These are phyloP conservation scores for Basidioascus undulatus DNA, from an alignment of 768 basidiomycete species.

Conservation along the genomic window DNA sequence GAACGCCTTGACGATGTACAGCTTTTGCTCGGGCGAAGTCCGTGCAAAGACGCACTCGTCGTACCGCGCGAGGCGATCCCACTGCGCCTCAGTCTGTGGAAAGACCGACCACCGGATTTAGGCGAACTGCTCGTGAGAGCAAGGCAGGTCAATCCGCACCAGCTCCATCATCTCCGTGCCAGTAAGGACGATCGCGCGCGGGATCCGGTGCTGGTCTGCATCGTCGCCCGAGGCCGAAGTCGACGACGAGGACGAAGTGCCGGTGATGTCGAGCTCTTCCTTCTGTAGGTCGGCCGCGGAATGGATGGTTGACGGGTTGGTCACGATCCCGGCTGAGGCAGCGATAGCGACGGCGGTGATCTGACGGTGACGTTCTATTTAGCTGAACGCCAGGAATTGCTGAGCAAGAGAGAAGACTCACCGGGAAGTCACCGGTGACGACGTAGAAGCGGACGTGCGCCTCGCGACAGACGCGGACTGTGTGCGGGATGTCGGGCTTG, in stretches of 20 bases:
- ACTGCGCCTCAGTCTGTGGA: constrained; percentile 15
- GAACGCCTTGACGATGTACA: constrained; percentile 36
- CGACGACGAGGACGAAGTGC: neutral
- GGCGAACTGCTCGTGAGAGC: neutral
- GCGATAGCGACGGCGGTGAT: constrained; percentile 40
- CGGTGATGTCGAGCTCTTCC: constrained; percentile 23
- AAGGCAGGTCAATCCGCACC: constrained; percentile 1
- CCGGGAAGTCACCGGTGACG: constrained; percentile 29
- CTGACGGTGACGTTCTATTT: constrained; percentile 35
- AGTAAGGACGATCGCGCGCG: constrained; percentile 13
- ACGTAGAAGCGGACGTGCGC: constrained; percentile 37
- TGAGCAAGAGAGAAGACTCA: neutral
- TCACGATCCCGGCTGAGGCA: constrained; percentile 33
- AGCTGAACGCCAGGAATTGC: constrained; percentile 10
- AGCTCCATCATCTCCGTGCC: constrained; percentile 18
- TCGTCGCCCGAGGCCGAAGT: no score
- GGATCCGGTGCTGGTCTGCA: no score
- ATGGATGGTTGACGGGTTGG: constrained; percentile 17
- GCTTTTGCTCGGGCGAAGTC: constrained; percentile 39
- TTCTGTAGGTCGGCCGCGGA: no score
- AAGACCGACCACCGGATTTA: no score
- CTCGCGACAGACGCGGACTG: constrained; percentile 24
- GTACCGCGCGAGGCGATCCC: constrained; percentile 11
- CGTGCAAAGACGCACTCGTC: constrained; percentile 32
- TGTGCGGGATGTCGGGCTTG: constrained; percentile 29